A percentile compares a stretch with the other conserved stretches of the same genome.
Conservation (phyloP, 1,284 basidiomycete genomes). For the Heterobasidion irregulare region DNA sequence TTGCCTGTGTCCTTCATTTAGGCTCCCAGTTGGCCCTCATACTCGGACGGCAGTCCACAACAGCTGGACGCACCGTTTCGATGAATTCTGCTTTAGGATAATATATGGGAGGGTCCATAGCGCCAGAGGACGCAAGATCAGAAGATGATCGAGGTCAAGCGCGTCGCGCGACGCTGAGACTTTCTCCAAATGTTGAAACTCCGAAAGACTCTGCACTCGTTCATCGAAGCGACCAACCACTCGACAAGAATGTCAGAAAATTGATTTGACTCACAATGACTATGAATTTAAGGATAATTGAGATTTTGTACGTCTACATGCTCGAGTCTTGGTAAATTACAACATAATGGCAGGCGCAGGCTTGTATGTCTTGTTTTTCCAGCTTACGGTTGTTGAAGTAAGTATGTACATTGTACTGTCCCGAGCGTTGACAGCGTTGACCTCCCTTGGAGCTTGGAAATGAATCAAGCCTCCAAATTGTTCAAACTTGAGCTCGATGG, state of each 20-base stretch:
- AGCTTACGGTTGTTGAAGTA: no score
- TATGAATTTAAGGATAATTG: no score
- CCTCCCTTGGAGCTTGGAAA: no score
- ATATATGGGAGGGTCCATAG: slow-evolving; percentile 65
- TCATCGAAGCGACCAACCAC: not conserved
- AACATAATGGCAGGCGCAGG: no score
- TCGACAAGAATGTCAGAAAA: not conserved
- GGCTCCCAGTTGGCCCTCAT: not conserved
- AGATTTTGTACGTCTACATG: no score
- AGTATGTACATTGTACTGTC: no score
- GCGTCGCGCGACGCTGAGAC: not conserved
- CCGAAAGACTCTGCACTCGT: not conserved
- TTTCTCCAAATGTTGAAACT: not conserved
- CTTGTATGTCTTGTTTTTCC: no score
- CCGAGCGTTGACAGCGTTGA: no score
- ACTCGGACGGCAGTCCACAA: not conserved
- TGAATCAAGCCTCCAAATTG: no score
- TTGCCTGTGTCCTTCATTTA: slow-evolving; percentile 26
- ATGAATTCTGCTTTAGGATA: slow-evolving; percentile 75
- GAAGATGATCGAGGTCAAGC: not conserved
- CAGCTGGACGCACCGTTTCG: slow-evolving; percentile 51
- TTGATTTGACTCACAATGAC: no score
- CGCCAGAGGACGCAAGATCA: not conserved
- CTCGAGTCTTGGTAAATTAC: no score
- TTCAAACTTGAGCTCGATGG: no score